Conservation (phyloP, 2,329 filamentous ascomycete species). For the Colletotrichum liaoningense region DNA sequence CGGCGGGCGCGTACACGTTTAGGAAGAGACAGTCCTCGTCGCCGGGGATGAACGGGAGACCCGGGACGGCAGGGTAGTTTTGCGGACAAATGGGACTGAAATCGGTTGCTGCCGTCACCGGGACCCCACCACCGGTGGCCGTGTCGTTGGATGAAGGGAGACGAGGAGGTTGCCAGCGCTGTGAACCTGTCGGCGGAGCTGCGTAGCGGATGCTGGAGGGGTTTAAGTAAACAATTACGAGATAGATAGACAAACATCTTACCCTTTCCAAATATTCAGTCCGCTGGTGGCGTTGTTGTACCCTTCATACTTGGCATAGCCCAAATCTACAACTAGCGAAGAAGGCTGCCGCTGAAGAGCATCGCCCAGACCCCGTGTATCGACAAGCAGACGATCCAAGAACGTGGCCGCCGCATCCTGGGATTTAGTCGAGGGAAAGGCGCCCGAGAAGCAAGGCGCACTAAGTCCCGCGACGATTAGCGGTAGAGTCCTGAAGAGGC, state of each 20-base stretch:
- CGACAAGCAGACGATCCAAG: not conserved
- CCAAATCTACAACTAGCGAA: constrained; percentile 50
- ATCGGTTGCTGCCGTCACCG: constrained; percentile 44
- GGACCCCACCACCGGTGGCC: constrained; percentile 27
- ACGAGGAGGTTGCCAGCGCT: constrained; percentile 57
- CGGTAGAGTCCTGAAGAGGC: not conserved
- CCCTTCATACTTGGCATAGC: constrained; percentile 58
- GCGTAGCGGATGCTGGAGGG: constrained; percentile 55
- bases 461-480: not conserved
- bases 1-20: constrained; percentile 55
- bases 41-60: constrained; percentile 40
- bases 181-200: constrained; percentile 52
- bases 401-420: not conserved
- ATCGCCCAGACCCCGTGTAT: not conserved
- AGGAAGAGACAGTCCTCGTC: constrained; percentile 60
- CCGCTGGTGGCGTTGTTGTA: constrained; percentile 47
- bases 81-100: constrained; percentile 50
- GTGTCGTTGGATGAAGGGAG: constrained; percentile 41
- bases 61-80: constrained; percentile 39
- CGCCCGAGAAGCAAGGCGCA: not conserved
- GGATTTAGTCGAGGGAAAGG: not conserved
- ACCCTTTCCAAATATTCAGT: constrained; percentile 60
- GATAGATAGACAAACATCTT: constrained; percentile 11
- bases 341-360: not conserved
- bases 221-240: no score